Conservation (phyloP, 192 early-diverging fungal genomes). For the Backusella parvicylindrica region DNA sequence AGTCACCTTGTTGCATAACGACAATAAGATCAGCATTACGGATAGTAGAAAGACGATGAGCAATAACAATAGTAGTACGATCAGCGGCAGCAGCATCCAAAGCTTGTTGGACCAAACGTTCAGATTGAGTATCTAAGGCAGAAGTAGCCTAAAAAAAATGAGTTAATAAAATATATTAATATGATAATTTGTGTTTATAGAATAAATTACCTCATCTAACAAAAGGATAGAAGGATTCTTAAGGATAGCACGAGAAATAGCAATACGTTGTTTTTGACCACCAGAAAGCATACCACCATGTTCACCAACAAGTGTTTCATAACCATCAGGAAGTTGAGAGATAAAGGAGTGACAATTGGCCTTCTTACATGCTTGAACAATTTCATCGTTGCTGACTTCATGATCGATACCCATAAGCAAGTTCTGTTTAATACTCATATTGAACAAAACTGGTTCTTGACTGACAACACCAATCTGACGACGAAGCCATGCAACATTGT, state of each 20-base stretch:
- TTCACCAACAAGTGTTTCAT: slow-evolving; percentile 83
- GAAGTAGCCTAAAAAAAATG: slow-evolving; percentile 49
- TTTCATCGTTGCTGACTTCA: slow-evolving; percentile 60
- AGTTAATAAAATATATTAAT: not conserved
- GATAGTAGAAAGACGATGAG: slow-evolving; percentile 88
- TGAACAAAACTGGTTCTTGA: slow-evolving; percentile 90
- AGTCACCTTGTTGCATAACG: slow-evolving; percentile 66
- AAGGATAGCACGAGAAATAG: slow-evolving; percentile 88
- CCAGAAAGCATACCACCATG: slow-evolving; percentile 70
- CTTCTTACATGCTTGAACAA: slow-evolving; percentile 59
- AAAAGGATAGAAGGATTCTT: slow-evolving; percentile 82
- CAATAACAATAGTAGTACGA: slow-evolving; percentile 89
- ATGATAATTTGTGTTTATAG: not conserved
- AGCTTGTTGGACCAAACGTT: slow-evolving; percentile 77
- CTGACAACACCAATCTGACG: slow-evolving; percentile 83
- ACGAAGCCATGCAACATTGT: slow-evolving; percentile 80
- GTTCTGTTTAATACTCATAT: slow-evolving; percentile 70
- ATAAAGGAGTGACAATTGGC: slow-evolving; percentile 85
- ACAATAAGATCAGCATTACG: slow-evolving; percentile 81
- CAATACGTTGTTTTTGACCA: slow-evolving; percentile 95
- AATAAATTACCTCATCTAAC: slow-evolving; percentile 66
- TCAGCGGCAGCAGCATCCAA: slow-evolving; percentile 66
- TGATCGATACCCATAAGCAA: slow-evolving; percentile 60
- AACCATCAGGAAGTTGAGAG: slow-evolving; percentile 69
- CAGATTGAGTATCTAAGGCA: slow-evolving; percentile 79